Evolutionary conservation across 495 filamentous ascomycete species (phyloP).

Genomic region (Umbilicaria muhlenbergii): DNA sequence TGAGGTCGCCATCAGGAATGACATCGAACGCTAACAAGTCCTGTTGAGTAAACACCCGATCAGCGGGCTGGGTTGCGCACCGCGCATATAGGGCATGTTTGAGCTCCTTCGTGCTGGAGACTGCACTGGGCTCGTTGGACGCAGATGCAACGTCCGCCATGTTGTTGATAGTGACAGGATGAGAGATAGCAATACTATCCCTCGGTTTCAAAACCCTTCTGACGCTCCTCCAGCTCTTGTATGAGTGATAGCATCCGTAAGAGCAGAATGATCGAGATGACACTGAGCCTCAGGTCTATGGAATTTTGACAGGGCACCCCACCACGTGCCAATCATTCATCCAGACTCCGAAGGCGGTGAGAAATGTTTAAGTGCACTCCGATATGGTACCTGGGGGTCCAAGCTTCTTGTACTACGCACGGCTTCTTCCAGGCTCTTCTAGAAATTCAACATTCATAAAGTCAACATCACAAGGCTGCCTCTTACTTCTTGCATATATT

Average conservation of each 20-base stretch:
- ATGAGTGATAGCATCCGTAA: too few species aligned
- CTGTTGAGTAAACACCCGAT: constrained; percentile 48
- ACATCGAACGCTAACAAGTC: constrained; percentile 46
- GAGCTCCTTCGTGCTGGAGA: constrained; percentile 8
- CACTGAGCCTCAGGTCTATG: too few species aligned
- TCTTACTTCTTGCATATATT: too few species aligned
- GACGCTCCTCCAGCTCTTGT: too few species aligned
- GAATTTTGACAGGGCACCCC: too few species aligned
- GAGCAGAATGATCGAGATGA: too few species aligned
- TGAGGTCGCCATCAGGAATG: constrained; percentile 41
- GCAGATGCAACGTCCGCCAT: neutral
- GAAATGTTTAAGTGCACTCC: too few species aligned
- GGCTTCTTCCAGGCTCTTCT: neutral
- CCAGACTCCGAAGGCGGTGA: too few species aligned
- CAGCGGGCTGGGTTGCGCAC: constrained; percentile 19
- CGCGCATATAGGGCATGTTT: constrained; percentile 12
- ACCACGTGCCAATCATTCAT: neutral
- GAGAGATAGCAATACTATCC: neutral
- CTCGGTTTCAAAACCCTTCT: too few species aligned
- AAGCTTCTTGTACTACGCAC: neutral
- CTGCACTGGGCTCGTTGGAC: constrained; percentile 4
- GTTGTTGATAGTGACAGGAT: neutral
- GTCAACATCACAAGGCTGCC: too few species aligned
- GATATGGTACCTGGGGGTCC: neutral
- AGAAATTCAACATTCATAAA: neutral